Evolutionary conservation across 768 basidiomycete genomes (phyloP), one percentile per base, ranked within the genome.

Genomic region (Infundibulicybe gibba): DNA sequence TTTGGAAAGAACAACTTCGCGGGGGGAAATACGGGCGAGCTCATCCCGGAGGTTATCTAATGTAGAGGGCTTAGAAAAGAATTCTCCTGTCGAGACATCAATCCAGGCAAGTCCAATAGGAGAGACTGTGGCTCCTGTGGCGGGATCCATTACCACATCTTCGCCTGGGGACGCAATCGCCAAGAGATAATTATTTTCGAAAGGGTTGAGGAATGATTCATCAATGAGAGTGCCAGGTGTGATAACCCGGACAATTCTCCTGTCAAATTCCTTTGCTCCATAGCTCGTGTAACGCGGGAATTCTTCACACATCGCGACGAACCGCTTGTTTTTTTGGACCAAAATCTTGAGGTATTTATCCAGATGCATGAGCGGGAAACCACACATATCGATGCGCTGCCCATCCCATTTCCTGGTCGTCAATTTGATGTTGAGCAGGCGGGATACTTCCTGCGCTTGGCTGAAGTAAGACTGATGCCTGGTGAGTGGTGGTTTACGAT

Each of bases 201-300:
- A 83, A 16, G 81, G 85, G 52, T 88, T 85, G 46, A 94, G 62
- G 66, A 95, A 95, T 0, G 85, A 76, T 60, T 97, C 94, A 60
- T 95, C 92, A 25, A 95, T 88, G 47, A 97, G 79, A 3, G 94
- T 97, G 25, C 94, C 94, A 5, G 94, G 94, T 3, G 94, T 95
- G 52, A 97, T 80, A 44, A 97, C 80, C 34, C 94, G 83, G 38
- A 80, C 81, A 20, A 97, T 90, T 16, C 87, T 83, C 62, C 94
- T 74, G 34, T 90, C 84, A 51, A 90, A 90, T 31, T 75, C 76
- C 54, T 80, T 83, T 38, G 69, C 67, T 9, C 81, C 81, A 1
- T 65, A 45, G 2, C 63, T 55, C 6, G 68, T 62, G 41, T 68
- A 63, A 5, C 71, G 74, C 40, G 79, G 81, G 62, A 90, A 94